These are phyloP conservation scores for Acer yangbiense DNA, from an alignment of 345 rosid genomes.

Conservation along the genomic window DNA sequence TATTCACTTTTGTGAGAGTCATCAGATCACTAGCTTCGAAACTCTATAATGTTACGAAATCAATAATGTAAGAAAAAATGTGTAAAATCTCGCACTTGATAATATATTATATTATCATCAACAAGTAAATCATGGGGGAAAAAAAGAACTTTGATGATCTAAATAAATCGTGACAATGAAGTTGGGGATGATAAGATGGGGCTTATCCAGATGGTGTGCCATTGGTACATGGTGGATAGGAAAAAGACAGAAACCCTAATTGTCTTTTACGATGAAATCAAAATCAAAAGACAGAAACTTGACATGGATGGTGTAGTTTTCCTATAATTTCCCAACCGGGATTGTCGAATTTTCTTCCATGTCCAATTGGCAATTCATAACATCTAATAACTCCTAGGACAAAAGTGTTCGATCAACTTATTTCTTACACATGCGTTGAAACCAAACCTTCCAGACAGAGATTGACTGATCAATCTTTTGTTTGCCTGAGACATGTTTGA, in stretches of 20 bases:
- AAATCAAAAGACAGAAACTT: slow-evolving; percentile 7
- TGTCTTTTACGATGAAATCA: slow-evolving; percentile 5
- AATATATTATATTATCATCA: background rate
- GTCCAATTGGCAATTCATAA: background rate
- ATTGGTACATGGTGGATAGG: background rate
- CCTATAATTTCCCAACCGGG: slow-evolving; percentile 23
- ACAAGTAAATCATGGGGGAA: background rate
- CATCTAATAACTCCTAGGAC: background rate
- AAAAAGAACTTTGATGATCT: background rate
- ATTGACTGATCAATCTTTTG: background rate
- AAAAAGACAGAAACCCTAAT: background rate
- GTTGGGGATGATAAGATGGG: background rate
- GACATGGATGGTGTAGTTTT: slow-evolving; percentile 23
- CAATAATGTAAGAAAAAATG: too few species aligned
- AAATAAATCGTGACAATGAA: background rate
- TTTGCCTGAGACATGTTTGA: background rate
- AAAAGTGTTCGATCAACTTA: slow-evolving; percentile 7
- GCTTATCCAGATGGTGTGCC: slow-evolving; percentile 6
- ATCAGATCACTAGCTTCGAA: too few species aligned
- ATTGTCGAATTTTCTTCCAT: slow-evolving; percentile 16
- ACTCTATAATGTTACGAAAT: too few species aligned
- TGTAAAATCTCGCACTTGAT: too few species aligned
- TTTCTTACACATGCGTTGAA: background rate
- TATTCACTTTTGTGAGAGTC: too few species aligned
- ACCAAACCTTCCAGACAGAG: background rate